Percentiles rank a stretch among this genome's conserved stretches.
Conservation (phyloP, 768 basidiomycete genomes). For the Boletus pseudo-olivaceus region DNA sequence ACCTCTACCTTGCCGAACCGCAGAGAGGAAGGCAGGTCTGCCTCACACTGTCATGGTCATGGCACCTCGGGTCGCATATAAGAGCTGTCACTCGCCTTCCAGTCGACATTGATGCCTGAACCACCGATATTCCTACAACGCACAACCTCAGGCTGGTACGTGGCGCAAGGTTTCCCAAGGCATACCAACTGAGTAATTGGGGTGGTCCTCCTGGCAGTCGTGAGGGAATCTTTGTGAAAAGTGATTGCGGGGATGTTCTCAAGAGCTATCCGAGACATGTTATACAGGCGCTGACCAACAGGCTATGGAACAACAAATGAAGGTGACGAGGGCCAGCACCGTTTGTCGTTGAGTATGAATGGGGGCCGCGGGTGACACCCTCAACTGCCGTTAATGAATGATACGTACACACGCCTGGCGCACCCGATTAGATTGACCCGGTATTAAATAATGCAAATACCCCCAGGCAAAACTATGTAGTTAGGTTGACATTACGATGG, state of each 20-base stretch:
- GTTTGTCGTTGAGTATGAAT: not conserved
- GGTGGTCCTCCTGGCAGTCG: constrained; percentile 58
- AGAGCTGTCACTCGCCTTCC: constrained; percentile 62
- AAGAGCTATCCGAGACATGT: constrained; percentile 70
- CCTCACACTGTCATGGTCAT: constrained; percentile 63
- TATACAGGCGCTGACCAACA: not conserved
- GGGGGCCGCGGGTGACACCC: too few species aligned
- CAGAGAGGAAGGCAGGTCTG: constrained; percentile 79
- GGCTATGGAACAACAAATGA: not conserved
- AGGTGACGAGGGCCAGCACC: not conserved
- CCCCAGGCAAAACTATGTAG: too few species aligned
- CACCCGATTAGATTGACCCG: not conserved
- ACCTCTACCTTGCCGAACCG: constrained; percentile 85
- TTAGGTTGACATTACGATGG: too few species aligned
- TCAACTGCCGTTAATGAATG: constrained; percentile 4
- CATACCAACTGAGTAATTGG: constrained; percentile 81
- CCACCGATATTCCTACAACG: constrained; percentile 82
- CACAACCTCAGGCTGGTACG: constrained; percentile 81
- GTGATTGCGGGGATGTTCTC: constrained; percentile 71
- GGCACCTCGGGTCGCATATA: constrained; percentile 7
- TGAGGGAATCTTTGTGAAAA: constrained; percentile 69
- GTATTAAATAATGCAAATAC: too few species aligned
- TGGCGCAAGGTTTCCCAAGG: constrained; percentile 69
- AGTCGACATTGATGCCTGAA: constrained; percentile 76
- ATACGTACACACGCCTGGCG: constrained; percentile 2